A percentile compares a stretch with the other conserved stretches of the same genome.
Conservation (phyloP, 164 flowering plant genomes). For the Magnolia sinica region DNA sequence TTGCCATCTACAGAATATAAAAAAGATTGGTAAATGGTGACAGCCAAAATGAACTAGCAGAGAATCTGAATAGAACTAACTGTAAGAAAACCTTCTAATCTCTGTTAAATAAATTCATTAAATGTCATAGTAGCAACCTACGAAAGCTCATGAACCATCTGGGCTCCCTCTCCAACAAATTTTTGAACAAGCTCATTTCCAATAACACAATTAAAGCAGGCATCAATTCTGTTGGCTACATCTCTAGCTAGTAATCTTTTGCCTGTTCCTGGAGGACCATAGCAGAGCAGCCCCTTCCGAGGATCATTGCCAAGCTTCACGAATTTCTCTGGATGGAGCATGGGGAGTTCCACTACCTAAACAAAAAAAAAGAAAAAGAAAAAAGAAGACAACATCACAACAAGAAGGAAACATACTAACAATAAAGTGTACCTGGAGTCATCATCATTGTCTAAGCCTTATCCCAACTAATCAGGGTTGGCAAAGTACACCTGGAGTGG, state of each 20-base stretch:
- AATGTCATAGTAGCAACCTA: slow-evolving; percentile 45
- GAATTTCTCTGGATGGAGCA: slow-evolving; percentile 98
- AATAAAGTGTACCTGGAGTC: neutral
- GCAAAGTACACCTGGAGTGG: too few relatives aligned
- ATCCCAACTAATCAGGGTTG: too few relatives aligned
- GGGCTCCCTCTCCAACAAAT: slow-evolving; percentile 96
- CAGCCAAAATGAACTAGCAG: too few relatives aligned
- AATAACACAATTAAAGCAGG: slow-evolving; percentile 94
- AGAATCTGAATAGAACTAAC: too few relatives aligned
- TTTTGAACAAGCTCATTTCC: slow-evolving; percentile 98
- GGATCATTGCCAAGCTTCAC: slow-evolving; percentile 27
- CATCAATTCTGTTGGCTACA: slow-evolving; percentile 96
- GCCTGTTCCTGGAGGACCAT: slow-evolving; percentile 98
- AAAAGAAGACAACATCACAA: neutral
- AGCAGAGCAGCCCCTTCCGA: slow-evolving; percentile 77
- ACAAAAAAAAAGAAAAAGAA: neutral
- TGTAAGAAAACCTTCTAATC: too few relatives aligned
- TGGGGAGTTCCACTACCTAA: slow-evolving; percentile 85
- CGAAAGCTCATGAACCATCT: slow-evolving; percentile 93
- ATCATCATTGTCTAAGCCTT: too few relatives aligned
- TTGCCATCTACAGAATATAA: slow-evolving; percentile 69
- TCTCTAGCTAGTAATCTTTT: slow-evolving; percentile 96
- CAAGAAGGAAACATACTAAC: neutral
- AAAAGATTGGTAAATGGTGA: neutral
- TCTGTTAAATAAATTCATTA: too few relatives aligned